Base-by-base conservation (phyloP, 129 eudicot species). In the Chrysanthemum seticuspe region DNA sequence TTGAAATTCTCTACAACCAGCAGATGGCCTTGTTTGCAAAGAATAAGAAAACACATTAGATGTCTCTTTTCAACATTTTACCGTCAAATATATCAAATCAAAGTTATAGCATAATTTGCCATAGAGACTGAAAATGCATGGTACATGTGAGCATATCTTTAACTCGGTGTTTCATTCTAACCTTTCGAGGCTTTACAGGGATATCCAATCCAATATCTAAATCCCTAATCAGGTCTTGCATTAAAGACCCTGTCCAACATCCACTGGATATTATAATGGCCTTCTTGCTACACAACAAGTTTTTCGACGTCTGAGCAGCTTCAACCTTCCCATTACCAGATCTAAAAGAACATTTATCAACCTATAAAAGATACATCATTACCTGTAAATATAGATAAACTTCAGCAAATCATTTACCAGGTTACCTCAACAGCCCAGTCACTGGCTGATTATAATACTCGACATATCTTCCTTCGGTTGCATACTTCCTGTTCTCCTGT, bases 181-280 rank as follows among this genome's bases (percentile, higher is more conserved):
- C 99, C 99, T 95, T 95, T 65, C 99, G 85, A 68, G 99, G 99
- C 82, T 90, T 87, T 49, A 95, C 87, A 27, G 97, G 97, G 64
- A 95, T 52, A 74, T 85, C 70, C 31, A 86, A 47, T 70, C 79
- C 71, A 77, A 83, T 70, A 68, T 78, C 80, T 0, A 79, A 62
- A 40, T 85, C 76, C 68, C 67, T 66, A 50, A 81, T 65, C 52
- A 90, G 82, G 19, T 88, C 84, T 14, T 82, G 83, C 86, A 90
- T 83, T 76, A 95, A 78, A 73, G 91, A 83, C 56, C 97, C 97
- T 75, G 83, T 90, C 99, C 99, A 95, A 74, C 89, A 95, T 71
- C 99, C 99, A 63, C 96, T 83, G 36, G 99, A 92, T 80, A 90
- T 77, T 49, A 95, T 66, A 53, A 90, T 72, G 44, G 99, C 99